Conservation (phyloP, 192 early-diverging fungal genomes). For the Podila clonocystis region DNA sequence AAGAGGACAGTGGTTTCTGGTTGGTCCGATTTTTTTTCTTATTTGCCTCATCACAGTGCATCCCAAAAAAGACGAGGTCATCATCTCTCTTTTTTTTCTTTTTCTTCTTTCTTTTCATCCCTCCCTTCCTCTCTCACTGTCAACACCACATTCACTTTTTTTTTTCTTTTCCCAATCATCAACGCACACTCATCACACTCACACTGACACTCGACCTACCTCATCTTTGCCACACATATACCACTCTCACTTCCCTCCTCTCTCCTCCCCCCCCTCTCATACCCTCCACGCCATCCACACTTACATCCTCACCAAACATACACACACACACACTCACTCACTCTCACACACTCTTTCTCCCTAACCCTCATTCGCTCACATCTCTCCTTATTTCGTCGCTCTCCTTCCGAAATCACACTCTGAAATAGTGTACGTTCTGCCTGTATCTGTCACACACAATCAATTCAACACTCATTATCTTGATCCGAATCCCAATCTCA, state of each 20-base stretch:
- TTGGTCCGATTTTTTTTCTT: too few species aligned
- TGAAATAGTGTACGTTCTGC: background rate
- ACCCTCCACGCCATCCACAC: too few species aligned
- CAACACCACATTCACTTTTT: background rate
- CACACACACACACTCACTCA: background rate
- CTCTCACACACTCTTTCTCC: constrained; percentile 12
- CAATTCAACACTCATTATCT: background rate
- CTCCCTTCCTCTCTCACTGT: too few species aligned
- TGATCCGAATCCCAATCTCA: background rate
- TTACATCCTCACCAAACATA: constrained; percentile 2
- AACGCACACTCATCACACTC: background rate
- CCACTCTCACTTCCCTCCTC: constrained; percentile 1
- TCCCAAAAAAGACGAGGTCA: too few species aligned
- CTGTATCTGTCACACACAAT: background rate
- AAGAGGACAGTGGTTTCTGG: too few species aligned
- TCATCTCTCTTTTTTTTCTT: too few species aligned
- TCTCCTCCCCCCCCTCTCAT: constrained; percentile 12
- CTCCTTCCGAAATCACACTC: background rate
- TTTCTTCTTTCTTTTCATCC: constrained; percentile 11
- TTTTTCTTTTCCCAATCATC: background rate
- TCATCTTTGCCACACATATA: constrained; percentile 4
- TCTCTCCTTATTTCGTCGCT: background rate
- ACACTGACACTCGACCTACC: background rate
- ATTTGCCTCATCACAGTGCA: too few species aligned
- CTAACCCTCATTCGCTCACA: constrained; percentile 14